Evolutionary conservation across 1,139 yeast genomes (phyloP), one percentile per base, ranked within the genome.

Genomic region (Blastobotrys aristatus): DNA sequence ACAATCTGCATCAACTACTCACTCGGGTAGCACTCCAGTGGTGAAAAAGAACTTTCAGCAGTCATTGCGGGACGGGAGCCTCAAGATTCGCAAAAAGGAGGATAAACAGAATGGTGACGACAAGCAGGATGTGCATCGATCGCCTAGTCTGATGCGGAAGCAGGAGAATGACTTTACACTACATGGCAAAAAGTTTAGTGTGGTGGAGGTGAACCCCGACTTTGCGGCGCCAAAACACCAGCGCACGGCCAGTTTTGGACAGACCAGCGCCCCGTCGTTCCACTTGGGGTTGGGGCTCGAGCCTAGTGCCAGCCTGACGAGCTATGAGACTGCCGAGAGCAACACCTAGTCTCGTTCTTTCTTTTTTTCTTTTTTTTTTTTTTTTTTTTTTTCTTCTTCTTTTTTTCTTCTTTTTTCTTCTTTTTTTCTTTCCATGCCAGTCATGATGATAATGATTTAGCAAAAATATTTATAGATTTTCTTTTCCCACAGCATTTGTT

Each of bases 121-220:
- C 3, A 29, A 22, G 16, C 44, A 39, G 18, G 44, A 47, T 11
- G 49, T 53, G 16, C 54, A 57, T 39, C 50, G 67, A 11, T 54
- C 61, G 14, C 52, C 59, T 3, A 60, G 65, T 13, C 50, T 63
- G 30, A 51, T 62, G 44, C 52, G 67, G 17, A 58, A 61, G 36
- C 52, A 50, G 24, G 51, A 54, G 16, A 61, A 61, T 17, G 64
- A 62, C 34, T 62, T 64, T 50, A 61, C 65, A 0, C 44, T 64
- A n/a, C 56, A 58, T 40, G 68, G 68, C 26, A 60, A 59, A 49
- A 62, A 60, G 49, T 64, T 64, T 49, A 59, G 61, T 21, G 63
- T 64, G 22, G 68, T 64, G 1, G 65, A 63, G 43, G 66, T 64
- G 16, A 63, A 64, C 43, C 68, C 67, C 0, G 66, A 63, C 35